Conservation (phyloP, 2,329 filamentous ascomycete species). For the Triangularia verruculosa region DNA sequence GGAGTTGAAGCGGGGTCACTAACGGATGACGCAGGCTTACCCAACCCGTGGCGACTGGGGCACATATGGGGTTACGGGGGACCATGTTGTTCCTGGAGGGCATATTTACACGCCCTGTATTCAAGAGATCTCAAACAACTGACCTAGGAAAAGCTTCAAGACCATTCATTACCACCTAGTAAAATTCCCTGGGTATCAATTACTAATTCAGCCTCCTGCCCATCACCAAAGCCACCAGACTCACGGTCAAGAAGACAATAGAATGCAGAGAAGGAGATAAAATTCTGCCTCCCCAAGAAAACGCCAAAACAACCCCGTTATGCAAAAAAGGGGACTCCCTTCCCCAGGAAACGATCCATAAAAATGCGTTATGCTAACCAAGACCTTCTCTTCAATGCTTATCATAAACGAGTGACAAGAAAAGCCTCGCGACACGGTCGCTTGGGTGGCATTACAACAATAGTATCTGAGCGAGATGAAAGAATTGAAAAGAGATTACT, state of each 20-base stretch:
- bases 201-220: no score
- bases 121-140: no score
- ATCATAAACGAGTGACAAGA: not conserved
- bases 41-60: not conserved
- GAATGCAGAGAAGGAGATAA: no score
- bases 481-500: slow-evolving; percentile 3
- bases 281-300: not conserved
- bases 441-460: not conserved
- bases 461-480: not conserved
- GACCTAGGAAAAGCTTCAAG: no score
- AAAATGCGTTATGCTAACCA: not conserved
- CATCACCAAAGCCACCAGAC: no score
- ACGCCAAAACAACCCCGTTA: not conserved
- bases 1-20: slow-evolving; percentile 18
- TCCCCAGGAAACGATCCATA: not conserved
- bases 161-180: no score
- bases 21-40: slow-evolving; percentile 13
- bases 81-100: slow-evolving; percentile 20
- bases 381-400: not conserved
- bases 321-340: not conserved
- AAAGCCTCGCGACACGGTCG: not conserved
- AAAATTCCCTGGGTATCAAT: no score
- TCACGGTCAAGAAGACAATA: no score
- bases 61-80: not conserved
- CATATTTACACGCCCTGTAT: no score